Evolutionary conservation across 108 stramenopile species (phyloP), one percentile per base, ranked within the genome.

Genomic region (Nitzschia sp.): DNA sequence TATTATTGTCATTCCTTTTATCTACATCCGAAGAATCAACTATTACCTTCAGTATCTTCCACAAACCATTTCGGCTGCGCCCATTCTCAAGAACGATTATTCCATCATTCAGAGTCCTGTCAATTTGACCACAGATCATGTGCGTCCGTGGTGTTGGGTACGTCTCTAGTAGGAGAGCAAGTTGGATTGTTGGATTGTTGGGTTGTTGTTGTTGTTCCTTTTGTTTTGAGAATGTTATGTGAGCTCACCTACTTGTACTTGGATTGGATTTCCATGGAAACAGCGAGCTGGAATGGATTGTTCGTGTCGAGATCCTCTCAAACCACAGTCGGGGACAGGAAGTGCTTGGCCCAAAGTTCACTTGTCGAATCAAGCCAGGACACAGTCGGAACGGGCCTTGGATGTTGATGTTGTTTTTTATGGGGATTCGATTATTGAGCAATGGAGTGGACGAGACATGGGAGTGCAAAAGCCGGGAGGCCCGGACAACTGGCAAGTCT

Each of bases 361-460:
- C 54, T 20, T 59, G 56, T 51, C 12, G 8, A 57, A 65, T 51
- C 42, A 65, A 51, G 29, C 12, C 1, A 12, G 40, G 12, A 56
- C 62, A 29, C 43, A 57, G 41, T 46, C 61, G 12, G 61, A 62
- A 46, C 12, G 43, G 41, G 61, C 63, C 11, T 57, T 40, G 14
- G 17, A 57, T n/a, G 58, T 81, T 51, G 82, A 89, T 78, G 87
- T 89, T 9, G 81, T 84, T 14, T 85, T 88, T 72, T 56, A 83
- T 57, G 87, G 87, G 10, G 87, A 89, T 76, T 76, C 74, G 21
- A 81, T 89, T 51, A 76, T 77, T 2, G 83, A 70, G 66, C 61
- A 63, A 58, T 56, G 74, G 70, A 74, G 75, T 43, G 74, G 72
- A 12, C 73, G 78, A 25, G 60, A 63, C 62, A 71, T 80, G 72